These are phyloP conservation scores for Saturnispora halmiae DNA, from an alignment of 805 yeast species.

Conservation along the genomic window DNA sequence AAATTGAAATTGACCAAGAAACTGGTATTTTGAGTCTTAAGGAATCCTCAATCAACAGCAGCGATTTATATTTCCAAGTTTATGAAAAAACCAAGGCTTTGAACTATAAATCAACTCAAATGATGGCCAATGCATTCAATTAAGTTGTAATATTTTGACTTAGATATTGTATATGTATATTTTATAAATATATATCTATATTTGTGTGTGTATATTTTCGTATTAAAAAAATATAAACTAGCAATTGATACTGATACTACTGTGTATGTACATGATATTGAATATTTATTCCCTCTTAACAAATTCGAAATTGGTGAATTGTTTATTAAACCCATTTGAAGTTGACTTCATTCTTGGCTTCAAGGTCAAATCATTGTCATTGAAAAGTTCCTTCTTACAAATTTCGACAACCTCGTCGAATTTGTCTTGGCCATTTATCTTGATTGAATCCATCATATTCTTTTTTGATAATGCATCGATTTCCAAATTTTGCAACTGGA, in stretches of 20 bases:
- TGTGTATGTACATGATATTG: too few relatives aligned
- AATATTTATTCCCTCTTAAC: conserved; percentile 25
- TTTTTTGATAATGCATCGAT: conserved; percentile 44
- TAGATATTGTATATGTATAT: too few relatives aligned
- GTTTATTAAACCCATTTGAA: conserved; percentile 26
- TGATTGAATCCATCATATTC: conserved; percentile 45
- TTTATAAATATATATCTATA: conserved; percentile 1
- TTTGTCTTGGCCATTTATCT: conserved; percentile 39
- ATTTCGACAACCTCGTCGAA: conserved; percentile 58
- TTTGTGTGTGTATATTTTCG: conserved; percentile 3
- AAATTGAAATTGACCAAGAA: conserved; percentile 2
- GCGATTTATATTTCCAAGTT: conserved; percentile 56
- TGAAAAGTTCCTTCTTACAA: conserved; percentile 40
- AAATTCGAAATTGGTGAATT: conserved; percentile 23
- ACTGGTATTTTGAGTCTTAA: conserved; percentile 38
- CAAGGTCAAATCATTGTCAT: conserved; percentile 15
- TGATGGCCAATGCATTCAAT: conserved; percentile 36
- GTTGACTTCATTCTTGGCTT: conserved; percentile 26
- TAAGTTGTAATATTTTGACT: too few relatives aligned
- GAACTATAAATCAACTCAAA: conserved; percentile 50
- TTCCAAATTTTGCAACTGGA: conserved; percentile 52
- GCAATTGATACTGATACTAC: too few relatives aligned
- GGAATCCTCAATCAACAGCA: conserved; percentile 46
- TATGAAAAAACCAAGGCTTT: conserved; percentile 60
- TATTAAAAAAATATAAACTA: not conserved